Conservation (phyloP, 1,139 yeast genomes). For the Suhomyces bokatorum region DNA sequence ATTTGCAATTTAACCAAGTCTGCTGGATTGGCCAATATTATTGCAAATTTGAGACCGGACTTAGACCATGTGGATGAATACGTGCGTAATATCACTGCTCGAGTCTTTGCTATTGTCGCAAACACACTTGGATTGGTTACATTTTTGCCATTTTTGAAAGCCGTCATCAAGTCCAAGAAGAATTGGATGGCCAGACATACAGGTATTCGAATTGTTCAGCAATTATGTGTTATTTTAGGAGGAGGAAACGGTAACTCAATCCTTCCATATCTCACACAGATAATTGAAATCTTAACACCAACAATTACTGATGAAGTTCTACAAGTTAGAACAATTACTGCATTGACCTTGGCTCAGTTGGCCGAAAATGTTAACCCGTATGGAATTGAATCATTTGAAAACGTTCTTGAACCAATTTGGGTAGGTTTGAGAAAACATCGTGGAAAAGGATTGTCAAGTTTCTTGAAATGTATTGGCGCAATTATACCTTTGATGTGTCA, state of each 20-base stretch:
- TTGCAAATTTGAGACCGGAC: constrained; percentile 77
- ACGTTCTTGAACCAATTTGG: constrained; percentile 76
- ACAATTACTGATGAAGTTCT: constrained; percentile 71
- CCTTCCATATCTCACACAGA: constrained; percentile 67
- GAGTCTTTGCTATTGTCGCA: constrained; percentile 85
- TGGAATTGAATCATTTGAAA: constrained; percentile 86
- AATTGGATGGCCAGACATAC: constrained; percentile 88
- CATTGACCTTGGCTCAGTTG: constrained; percentile 67
- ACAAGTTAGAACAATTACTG: constrained; percentile 68
- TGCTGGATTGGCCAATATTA: constrained; percentile 79
- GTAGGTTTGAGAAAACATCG: constrained; percentile 72
- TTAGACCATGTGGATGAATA: constrained; percentile 83
- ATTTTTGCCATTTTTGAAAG: constrained; percentile 76
- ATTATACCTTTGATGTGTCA: constrained; percentile 81
- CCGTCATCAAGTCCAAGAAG: constrained; percentile 77
- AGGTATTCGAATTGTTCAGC: constrained; percentile 78
- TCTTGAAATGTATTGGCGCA: constrained; percentile 75
- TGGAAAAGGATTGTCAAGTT: constrained; percentile 77
- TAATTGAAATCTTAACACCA: constrained; percentile 61
- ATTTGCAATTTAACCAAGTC: constrained; percentile 74
- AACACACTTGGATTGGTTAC: constrained; percentile 72
- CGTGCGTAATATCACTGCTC: constrained; percentile 72
- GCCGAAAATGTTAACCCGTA: constrained; percentile 90
- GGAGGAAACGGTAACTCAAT: constrained; percentile 57
- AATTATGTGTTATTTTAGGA: constrained; percentile 68